Percentiles rank a stretch among this genome's conserved stretches.
These are phyloP conservation scores for Elongisporangium undulatum DNA, from an alignment of 352 stramenopile genomes.

Conservation along the genomic window DNA sequence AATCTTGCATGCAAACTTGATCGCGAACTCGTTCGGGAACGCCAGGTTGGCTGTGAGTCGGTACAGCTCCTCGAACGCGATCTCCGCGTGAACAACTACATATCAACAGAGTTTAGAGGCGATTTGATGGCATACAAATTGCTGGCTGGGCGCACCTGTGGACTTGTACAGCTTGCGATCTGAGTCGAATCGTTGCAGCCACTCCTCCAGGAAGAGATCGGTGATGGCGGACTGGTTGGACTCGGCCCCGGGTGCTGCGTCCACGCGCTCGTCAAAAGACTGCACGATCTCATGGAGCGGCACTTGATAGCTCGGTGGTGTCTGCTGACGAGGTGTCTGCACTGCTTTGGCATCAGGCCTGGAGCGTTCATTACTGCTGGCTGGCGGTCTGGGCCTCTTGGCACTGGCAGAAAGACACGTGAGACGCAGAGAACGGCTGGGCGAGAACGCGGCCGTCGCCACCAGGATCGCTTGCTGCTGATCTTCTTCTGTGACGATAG, in stretches of 20 bases:
- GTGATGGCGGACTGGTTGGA: constrained; percentile 51
- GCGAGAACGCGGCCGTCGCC: too few species aligned
- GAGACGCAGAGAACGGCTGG: too few species aligned
- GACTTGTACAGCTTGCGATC: constrained; percentile 58
- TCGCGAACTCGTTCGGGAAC: constrained; percentile 53
- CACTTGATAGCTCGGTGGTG: constrained; percentile 4
- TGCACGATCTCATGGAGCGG: constrained; percentile 54
- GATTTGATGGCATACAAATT: too few species aligned
- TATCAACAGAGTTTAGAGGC: neutral
- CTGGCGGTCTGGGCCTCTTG: too few species aligned
- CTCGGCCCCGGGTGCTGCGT: constrained; percentile 39
- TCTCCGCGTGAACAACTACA: constrained; percentile 55
- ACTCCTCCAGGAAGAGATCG: constrained; percentile 56
- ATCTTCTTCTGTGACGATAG: too few species aligned
- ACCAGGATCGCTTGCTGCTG: too few species aligned
- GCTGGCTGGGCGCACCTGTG: constrained; percentile 28
- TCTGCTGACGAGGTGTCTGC: too few species aligned
- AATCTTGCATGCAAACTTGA: constrained; percentile 48
- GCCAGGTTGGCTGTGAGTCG: constrained; percentile 49
- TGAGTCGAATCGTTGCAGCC: constrained; percentile 51
- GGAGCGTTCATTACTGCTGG: too few species aligned
- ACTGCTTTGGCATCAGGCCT: too few species aligned
- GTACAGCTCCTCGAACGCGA: constrained; percentile 60
- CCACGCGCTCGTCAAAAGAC: constrained; percentile 43
- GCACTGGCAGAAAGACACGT: too few species aligned